A percentile compares a stretch with the other conserved stretches of the same genome.
These are phyloP conservation scores for Beauveria asiatica DNA, from an alignment of 2,329 filamentous ascomycete genomes.

Conservation along the genomic window DNA sequence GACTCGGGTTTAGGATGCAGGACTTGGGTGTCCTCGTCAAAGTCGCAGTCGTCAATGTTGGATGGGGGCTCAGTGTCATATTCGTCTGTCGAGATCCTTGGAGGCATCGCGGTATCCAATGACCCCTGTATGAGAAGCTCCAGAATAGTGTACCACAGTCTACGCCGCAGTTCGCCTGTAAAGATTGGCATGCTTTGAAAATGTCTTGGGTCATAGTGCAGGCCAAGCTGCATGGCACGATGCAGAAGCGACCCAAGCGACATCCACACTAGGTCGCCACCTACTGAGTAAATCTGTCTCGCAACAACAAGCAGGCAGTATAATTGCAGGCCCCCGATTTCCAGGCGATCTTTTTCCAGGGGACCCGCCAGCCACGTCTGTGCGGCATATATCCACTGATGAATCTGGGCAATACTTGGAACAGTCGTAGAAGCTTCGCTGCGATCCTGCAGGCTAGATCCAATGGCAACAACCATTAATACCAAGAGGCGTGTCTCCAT, in stretches of 20 bases:
- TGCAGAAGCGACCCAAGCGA: constrained; percentile 32
- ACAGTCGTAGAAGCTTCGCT: neutral
- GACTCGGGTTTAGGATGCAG: neutral
- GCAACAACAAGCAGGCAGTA: constrained; percentile 30
- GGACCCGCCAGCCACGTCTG: constrained; percentile 33
- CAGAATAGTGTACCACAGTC: constrained; percentile 36
- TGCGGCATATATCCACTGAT: constrained; percentile 32
- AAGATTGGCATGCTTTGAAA: constrained; percentile 27
- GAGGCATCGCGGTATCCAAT: constrained; percentile 31
- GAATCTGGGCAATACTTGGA: constrained; percentile 14
- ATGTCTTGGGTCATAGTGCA: constrained; percentile 34
- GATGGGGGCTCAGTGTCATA: constrained; percentile 30
- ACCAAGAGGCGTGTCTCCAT: constrained; percentile 25
- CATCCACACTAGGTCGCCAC: constrained; percentile 33
- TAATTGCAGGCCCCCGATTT: constrained; percentile 29
- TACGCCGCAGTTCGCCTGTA: constrained; percentile 30
- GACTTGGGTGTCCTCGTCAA: constrained; percentile 11
- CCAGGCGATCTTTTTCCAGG: constrained; percentile 23
- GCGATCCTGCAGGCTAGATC: constrained; percentile 20
- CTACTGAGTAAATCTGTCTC: constrained; percentile 32
- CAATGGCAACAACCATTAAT: constrained; percentile 32
- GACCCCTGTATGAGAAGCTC: constrained; percentile 31
- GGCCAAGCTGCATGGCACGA: constrained; percentile 35
- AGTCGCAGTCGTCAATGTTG: constrained; percentile 26
- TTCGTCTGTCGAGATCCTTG: constrained; percentile 30